Evolutionary conservation across 202 grass and related monocot species (phyloP), one percentile per base, ranked within the genome.

Genomic region (Setaria italica): DNA sequence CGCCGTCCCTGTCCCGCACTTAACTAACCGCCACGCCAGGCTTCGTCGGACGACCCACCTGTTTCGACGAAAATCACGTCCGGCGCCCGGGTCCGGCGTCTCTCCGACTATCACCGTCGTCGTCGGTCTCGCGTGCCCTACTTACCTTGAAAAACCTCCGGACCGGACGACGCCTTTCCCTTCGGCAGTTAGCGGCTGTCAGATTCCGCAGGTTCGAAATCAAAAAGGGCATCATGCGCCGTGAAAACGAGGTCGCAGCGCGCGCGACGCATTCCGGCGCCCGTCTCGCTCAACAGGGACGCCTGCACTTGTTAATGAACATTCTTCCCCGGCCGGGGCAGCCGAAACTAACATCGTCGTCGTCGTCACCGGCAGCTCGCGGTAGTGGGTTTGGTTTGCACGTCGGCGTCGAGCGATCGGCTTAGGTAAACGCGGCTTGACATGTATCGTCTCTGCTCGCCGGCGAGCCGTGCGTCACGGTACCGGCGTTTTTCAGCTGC

Each of bases 371-470:
- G 17, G 13, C 7, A 10, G 21, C 10, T 62, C 2, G 17, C 33
- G 7, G 63, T 20, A 50, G 74, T 80, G 75, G 75, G 84, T 80
- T 80, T 55, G n/a, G 74, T 87, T 87, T 50, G 68, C 58, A n/a
- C 51, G 75, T 84, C 85, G 80, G 25, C 84, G 62, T 87, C 85
- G 80, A 62, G 29, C 53, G 37, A 9, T 12, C 3, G 48, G 85
- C 70, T 64, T 90, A 34, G 75, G 85, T 81, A 80, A 76, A 84
- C 75, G 69, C 85, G 60, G 74, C 42, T 77, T 67, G 79, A 84
- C 8, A 72, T 42, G 39, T 46, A 46, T 41, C 62, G 20, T 30
- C 32, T 35, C 9, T 3, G 25, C 56, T 82, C 67, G 74, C 74
- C 84, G 79, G 67, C 55, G 19, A 78, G 64, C 48, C 6, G 9